These are phyloP conservation scores for Pythium insidiosum DNA, from an alignment of 352 stramenopile species.

Conservation along the genomic window DNA sequence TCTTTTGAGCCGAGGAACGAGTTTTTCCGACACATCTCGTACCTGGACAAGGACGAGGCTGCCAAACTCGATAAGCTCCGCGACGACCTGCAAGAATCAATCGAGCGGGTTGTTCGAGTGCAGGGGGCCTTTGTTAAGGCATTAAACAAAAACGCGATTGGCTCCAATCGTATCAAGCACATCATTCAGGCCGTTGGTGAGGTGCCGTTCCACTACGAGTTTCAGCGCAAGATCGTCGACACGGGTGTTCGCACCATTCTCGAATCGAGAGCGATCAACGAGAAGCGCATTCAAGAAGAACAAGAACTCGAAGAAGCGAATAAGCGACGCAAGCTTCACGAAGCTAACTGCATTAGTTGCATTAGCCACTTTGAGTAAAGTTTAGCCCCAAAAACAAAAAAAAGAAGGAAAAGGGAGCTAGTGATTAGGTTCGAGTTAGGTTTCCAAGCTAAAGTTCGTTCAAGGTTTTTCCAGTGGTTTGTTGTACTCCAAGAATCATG, in stretches of 20 bases:
- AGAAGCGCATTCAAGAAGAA: background rate
- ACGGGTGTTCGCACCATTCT: background rate
- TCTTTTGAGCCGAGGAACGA: background rate
- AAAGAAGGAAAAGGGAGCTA: too few relatives aligned
- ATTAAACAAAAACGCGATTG: background rate
- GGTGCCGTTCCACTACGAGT: conserved; percentile 5
- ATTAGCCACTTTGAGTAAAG: background rate
- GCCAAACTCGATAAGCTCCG: background rate
- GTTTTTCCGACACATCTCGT: background rate
- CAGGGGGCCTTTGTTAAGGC: background rate
- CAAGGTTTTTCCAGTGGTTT: background rate
- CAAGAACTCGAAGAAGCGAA: conserved; percentile 1
- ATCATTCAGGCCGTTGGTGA: background rate
- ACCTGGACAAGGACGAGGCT: background rate
- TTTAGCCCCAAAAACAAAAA: too few relatives aligned
- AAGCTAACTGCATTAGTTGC: background rate
- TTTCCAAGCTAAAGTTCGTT: too few relatives aligned
- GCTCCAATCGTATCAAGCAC: background rate
- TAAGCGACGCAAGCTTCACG: background rate
- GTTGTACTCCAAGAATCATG: background rate
- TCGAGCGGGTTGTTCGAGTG: background rate
- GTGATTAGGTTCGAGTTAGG: too few relatives aligned
- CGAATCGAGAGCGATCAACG: background rate
- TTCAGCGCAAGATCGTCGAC: conserved; percentile 4
- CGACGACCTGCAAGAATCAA: background rate